These are phyloP conservation scores for Myriangium duriaei DNA, from an alignment of 2,329 filamentous ascomycete species.

Conservation along the genomic window DNA sequence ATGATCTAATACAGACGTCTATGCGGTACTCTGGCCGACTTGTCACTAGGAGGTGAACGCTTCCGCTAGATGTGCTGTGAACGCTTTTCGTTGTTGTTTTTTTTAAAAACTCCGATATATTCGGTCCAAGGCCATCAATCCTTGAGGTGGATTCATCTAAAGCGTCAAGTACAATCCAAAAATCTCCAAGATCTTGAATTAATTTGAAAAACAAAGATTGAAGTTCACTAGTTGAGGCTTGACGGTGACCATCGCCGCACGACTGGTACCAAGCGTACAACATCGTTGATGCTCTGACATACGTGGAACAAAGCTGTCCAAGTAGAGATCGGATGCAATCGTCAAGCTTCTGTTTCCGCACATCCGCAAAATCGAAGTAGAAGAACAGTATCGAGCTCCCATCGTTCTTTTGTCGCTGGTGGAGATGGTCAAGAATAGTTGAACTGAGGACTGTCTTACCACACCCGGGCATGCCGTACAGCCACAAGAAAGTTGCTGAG, in stretches of 20 bases:
- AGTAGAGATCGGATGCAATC: neutral
- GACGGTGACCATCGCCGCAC: neutral
- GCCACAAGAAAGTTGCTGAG: slow-evolving; percentile 4
- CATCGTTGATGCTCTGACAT: neutral
- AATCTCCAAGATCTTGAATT: neutral
- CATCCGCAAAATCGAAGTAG: slow-evolving; percentile 1
- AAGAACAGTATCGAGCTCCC: neutral
- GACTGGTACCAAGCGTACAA: neutral
- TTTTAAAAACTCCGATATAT: neutral
- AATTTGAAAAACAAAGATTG: neutral
- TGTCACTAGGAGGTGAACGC: neutral
- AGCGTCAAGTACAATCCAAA: slow-evolving; percentile 1
- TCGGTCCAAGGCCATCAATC: neutral
- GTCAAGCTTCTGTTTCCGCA: neutral
- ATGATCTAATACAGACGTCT: neutral
- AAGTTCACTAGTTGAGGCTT: neutral
- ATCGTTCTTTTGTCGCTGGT: neutral
- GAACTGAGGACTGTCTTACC: slow-evolving; percentile 10
- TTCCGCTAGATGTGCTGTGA: neutral
- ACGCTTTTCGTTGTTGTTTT: too few species aligned
- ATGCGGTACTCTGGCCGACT: neutral
- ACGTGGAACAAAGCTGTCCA: neutral
- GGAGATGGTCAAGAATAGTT: neutral
- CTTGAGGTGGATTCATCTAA: neutral
- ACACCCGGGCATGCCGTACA: slow-evolving; percentile 7